Base-by-base conservation (phyloP, 768 basidiomycete species). In the Cantharellus anzutake region DNA sequence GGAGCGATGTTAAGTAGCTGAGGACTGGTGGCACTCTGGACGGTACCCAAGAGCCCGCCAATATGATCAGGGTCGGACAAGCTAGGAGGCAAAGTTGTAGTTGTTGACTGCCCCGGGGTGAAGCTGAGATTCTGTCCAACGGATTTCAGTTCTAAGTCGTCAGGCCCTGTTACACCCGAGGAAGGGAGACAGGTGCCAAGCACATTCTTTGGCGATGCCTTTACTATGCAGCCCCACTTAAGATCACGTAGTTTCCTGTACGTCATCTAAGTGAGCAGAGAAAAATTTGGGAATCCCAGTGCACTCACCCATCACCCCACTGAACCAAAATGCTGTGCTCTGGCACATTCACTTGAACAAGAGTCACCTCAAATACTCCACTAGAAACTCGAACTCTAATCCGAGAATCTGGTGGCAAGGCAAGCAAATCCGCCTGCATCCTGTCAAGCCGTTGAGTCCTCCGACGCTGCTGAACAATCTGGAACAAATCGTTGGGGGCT, bases 361-460 rank as follows among this genome's bases (percentile, higher is more conserved):
- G 74, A 3, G 81, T 83, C 3, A 92, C 89, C 67, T 93, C 89
- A 67, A 88, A 93, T 40, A 86, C 82, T 3, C 91, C 90, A 5
- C 84, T 78, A 65, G 79, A 83, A 53, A 86, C 82, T 51, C 86
- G 83, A 63, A 97, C 80, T 71, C 89, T 86, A 73, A 97, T 83
- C 7, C 82, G 79, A 16, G 82, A 73, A 73, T 86, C 83, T 0
- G 75, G 71, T 3, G 82, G 79, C 42, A 96, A 73, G 2, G 81
- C 77, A 39, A 86, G 68, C 16, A 96, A 73, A 59, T 87, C 85
- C 5, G 74, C 73, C 51, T 77, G 78, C 42, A 92, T 80, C 66
- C 79, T 83, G 60, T 85, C 82, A 61, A 83, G 80, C 29, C 44
- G 11, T 48, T 48, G 44, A 11, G 29, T 11, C 29, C 44, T 48